Evolutionary conservation across 2,329 filamentous ascomycete genomes (phyloP).

Genomic region (Aspergillus calidoustus): DNA sequence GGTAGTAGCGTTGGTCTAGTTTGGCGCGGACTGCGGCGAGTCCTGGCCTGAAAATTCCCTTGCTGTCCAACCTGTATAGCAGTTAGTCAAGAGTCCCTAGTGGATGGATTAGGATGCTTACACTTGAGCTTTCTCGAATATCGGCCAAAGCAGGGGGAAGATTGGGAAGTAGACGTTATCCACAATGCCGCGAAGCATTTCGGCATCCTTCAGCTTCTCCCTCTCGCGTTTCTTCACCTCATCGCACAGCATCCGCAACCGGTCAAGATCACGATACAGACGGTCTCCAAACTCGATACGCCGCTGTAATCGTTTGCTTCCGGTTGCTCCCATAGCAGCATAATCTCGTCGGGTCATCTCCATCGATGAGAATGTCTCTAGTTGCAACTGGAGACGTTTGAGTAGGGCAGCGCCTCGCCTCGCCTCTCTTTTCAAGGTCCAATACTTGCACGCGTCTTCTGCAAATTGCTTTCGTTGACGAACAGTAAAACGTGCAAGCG

Average conservation of each 20-base stretch:
- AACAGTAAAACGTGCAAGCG: constrained; percentile 80
- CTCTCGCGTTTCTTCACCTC: constrained; percentile 76
- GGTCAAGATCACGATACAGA: constrained; percentile 68
- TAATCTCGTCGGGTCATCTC: constrained; percentile 95
- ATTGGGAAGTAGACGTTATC: constrained; percentile 93
- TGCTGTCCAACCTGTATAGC: constrained; percentile 52
- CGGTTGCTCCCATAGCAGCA: constrained; percentile 87
- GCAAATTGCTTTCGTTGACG: constrained; percentile 91
- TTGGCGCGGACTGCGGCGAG: constrained; percentile 58
- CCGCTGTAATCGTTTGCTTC: constrained; percentile 74
- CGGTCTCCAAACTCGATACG: constrained; percentile 86
- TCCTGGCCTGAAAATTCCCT: constrained; percentile 59
- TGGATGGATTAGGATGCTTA: constrained; percentile 58
- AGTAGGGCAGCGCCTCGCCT: constrained; percentile 87
- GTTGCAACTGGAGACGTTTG: constrained; percentile 89
- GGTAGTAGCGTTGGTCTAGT: constrained; percentile 62
- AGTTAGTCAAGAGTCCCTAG: constrained; percentile 22
- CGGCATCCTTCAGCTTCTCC: constrained; percentile 75
- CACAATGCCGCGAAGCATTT: constrained; percentile 77
- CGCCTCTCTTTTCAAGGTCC: constrained; percentile 95
- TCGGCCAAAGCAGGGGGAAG: constrained; percentile 72
- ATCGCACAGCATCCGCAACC: constrained; percentile 71
- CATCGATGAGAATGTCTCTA: constrained; percentile 97
- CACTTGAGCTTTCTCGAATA: constrained; percentile 79
- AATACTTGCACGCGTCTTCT: constrained; percentile 92